A percentile compares a stretch with the other conserved stretches of the same genome.
These are phyloP conservation scores for Phytopythium oedochilum DNA, from an alignment of 352 stramenopile genomes.

Conservation along the genomic window DNA sequence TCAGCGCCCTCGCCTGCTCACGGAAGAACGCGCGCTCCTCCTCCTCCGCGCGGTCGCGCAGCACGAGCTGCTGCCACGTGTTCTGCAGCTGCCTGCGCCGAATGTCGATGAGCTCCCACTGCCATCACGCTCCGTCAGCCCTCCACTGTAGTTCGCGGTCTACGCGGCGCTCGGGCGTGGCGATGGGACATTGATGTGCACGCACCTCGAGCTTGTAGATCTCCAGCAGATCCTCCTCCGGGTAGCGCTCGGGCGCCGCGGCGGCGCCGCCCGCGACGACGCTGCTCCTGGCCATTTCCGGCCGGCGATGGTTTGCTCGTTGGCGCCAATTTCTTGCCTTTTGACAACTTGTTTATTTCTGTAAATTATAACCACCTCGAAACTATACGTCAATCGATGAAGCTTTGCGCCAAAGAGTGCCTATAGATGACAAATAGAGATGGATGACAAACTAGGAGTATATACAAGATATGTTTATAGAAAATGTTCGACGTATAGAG, in stretches of 20 bases:
- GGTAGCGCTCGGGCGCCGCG: constrained; percentile 20
- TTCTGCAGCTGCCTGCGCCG: constrained; percentile 47
- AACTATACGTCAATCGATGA: no score
- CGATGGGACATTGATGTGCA: not conserved
- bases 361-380: no score
- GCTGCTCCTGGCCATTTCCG: not conserved
- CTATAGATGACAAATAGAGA: no score
- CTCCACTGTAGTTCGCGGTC: no score
- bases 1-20: constrained; percentile 22
- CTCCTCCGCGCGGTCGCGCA: constrained; percentile 46
- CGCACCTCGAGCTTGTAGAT: constrained; percentile 57
- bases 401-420: no score
- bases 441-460: no score
- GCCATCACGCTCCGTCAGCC: not conserved
- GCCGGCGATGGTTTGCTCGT: not conserved
- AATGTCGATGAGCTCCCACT: constrained; percentile 68
- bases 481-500: no score
- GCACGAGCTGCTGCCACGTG: constrained; percentile 41
- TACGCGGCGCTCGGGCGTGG: no score
- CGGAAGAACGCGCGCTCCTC: constrained; percentile 36
- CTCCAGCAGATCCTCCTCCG: constrained; percentile 57
- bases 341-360: no score
- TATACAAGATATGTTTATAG: no score
- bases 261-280: not conserved
- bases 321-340: constrained; percentile 2